phyloP scores from a whole-genome alignment of 164 flowering plant genomes.

The Pachysandra terminalis region DNA sequence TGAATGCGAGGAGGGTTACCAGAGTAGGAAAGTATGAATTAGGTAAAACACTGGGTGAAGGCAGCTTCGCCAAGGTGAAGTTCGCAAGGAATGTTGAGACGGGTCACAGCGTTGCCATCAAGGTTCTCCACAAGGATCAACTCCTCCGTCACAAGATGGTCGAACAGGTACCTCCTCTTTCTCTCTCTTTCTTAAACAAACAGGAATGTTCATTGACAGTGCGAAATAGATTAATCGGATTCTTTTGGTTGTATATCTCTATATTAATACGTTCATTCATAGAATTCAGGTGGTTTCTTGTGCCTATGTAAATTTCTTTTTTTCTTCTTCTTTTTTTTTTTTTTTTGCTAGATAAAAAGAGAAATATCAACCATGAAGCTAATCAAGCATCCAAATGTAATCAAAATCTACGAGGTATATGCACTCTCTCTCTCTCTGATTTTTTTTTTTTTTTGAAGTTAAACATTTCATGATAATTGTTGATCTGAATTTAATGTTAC shows the following conservation, averaged over 20 bases:
- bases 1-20: slow-evolving; percentile 16
- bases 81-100: slow-evolving; percentile 61
- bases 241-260: too few relatives aligned
- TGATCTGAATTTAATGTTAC: too few relatives aligned
- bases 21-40: slow-evolving; percentile 82
- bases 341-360: slow-evolving; percentile 50
- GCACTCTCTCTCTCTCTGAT: neutral
- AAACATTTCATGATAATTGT: too few relatives aligned
- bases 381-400: slow-evolving; percentile 76
- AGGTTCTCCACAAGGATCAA: slow-evolving; percentile 66
- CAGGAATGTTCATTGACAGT: too few relatives aligned
- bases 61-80: slow-evolving; percentile 93
- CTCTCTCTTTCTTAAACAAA: neutral
- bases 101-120: slow-evolving; percentile 67
- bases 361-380: slow-evolving; percentile 76
- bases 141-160: slow-evolving; percentile 81
- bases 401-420: slow-evolving; percentile 54
- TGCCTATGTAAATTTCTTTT: neutral
- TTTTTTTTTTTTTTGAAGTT: too few relatives aligned
- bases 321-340: neutral
- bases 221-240: too few relatives aligned
- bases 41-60: slow-evolving; percentile 84
- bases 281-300: too few relatives aligned
- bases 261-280: neutral
- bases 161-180: slow-evolving; percentile 51